Conservation (phyloP, 2,329 filamentous ascomycete genomes). For the Emericellopsis cladophorae region DNA sequence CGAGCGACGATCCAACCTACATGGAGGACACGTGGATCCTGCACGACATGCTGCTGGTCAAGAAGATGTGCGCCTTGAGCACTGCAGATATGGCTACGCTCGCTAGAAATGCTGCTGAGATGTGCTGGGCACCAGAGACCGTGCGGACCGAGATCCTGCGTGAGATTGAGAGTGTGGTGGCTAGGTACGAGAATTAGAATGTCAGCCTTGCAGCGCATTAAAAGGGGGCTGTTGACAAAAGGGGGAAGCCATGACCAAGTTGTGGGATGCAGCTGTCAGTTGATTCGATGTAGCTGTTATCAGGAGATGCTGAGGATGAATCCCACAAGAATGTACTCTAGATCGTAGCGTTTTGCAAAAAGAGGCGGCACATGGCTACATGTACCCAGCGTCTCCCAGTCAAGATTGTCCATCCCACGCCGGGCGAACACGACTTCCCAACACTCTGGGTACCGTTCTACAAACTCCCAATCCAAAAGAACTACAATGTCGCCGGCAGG, state of each 20-base stretch:
- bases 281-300: too few relatives aligned
- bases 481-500: conserved; percentile 12
- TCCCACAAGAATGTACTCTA: background rate
- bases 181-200: too few relatives aligned
- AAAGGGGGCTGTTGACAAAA: too few relatives aligned
- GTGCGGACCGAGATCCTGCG: conserved; percentile 15
- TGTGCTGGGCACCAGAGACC: conserved; percentile 26
- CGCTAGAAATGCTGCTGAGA: conserved; percentile 25
- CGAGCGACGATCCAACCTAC: conserved; percentile 59
- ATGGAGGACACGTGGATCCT: conserved; percentile 45
- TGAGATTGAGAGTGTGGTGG: conserved; percentile 7
- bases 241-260: background rate
- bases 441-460: conserved; percentile 4
- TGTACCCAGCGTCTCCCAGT: background rate
- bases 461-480: conserved; percentile 4
- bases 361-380: background rate
- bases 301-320: background rate
- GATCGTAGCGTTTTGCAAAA: background rate
- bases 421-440: conserved; percentile 9
- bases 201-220: too few relatives aligned
- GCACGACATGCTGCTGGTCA: conserved; percentile 32
- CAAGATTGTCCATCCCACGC: background rate
- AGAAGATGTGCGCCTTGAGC: conserved; percentile 24
- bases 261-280: too few relatives aligned
- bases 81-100: conserved; percentile 26